A percentile compares a stretch with the other conserved stretches of the same genome.
Evolutionary conservation across 179 eudicot genomes (phyloP).

Genomic region (Silene vulgaris): DNA sequence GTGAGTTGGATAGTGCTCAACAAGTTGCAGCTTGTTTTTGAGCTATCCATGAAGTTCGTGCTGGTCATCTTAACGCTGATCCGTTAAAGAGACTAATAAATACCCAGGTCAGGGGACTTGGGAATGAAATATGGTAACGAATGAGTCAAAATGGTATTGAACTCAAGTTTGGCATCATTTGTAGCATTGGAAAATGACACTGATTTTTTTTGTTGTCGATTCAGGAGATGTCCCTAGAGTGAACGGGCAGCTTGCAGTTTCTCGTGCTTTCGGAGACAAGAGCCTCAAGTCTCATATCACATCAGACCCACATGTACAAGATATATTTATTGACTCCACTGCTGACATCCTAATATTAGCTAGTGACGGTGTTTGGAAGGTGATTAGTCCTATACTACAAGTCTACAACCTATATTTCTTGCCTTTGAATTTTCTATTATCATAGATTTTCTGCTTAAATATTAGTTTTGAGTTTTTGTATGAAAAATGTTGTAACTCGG

Average conservation of each 20-base stretch:
- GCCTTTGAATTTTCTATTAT: too few relatives aligned
- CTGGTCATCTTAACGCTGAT: background rate
- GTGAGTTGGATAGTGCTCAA: background rate
- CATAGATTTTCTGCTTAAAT: background rate
- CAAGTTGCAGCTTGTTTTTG: background rate
- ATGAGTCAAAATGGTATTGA: background rate
- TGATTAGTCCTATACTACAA: constrained; percentile 4
- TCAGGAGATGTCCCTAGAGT: constrained; percentile 53
- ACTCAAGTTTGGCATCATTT: background rate
- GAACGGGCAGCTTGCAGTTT: constrained; percentile 48
- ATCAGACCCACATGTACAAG: constrained; percentile 40
- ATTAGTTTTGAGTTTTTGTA: background rate
- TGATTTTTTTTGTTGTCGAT: background rate
- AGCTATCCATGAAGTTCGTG: background rate
- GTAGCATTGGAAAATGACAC: background rate
- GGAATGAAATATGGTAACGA: background rate
- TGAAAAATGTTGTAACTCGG: background rate
- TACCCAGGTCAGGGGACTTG: background rate
- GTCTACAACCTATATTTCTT: too few relatives aligned
- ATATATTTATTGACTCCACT: constrained; percentile 24
- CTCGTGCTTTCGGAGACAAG: constrained; percentile 50
- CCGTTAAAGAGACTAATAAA: too few relatives aligned
- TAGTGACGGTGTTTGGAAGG: constrained; percentile 55
- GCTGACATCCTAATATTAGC: constrained; percentile 39
- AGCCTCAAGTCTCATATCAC: constrained; percentile 44